Evolutionary conservation across 768 basidiomycete genomes (phyloP), one percentile per base, ranked within the genome.

Genomic region (Kwoniella sp.): DNA sequence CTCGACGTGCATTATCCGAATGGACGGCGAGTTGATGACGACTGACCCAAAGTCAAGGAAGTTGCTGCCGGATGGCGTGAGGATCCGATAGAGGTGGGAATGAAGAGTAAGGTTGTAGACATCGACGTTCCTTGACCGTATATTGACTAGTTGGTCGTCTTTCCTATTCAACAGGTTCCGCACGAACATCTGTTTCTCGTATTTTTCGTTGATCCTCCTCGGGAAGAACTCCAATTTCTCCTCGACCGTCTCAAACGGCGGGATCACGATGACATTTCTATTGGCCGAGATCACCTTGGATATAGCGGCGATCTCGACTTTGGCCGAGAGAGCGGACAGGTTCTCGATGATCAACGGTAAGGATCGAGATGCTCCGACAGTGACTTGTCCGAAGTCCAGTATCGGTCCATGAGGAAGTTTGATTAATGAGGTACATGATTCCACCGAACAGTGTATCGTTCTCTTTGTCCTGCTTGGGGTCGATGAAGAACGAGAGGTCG

Each of bases 21-120:
- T 63, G 12, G 74, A 63, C 4, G 75, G 73, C 1, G 70, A 69
- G 61, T 78, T 77, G 65, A 80, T 70, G 28, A 75, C 61, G 30
- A 78, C 77, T 9, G 66, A 68, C 5, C 77, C 79, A 50, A 80
- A 80, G 48, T 80, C 79, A 28, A 77, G 64, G 65, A 79, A 77
- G 67, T 80, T 80, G 54, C 68, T 63, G 2, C 79, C 79, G 29
- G 76, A 74, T 2, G 79, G 77, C 28, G 79, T 80, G 25, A 77
- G 72, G 55, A 80, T 76, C 2, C 73, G 68, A 58, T 80, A 80
- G 22, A 79, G 69, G 60, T 79, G 79, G 0, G 77, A 79, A 63
- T 80, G 79, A 11, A 79, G 69, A 2, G 77, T 74, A 55, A 80
- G 70, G 56, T 78, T 77, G 50, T 78, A 69, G 30, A 76, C 69